Base-by-base conservation (phyloP, 495 filamentous ascomycete species). In the Neurospora sp. region DNA sequence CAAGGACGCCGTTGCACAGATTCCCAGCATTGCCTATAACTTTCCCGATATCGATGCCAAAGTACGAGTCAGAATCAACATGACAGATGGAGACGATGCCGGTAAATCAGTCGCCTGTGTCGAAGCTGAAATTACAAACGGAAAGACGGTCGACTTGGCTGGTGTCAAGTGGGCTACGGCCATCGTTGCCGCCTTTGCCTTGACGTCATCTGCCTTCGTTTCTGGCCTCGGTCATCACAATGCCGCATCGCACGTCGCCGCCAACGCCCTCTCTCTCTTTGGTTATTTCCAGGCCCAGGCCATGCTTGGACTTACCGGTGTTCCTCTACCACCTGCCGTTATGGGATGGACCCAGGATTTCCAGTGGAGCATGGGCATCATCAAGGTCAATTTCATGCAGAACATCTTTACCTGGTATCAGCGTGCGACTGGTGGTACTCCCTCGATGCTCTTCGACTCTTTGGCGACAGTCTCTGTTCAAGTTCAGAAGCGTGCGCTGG, bases 341-440 rank as follows among this genome's bases (percentile, higher is more conserved):
- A 88, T 91, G 80, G 87, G 94, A 0, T 99, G 96, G 96, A 98
- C 96, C 5, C 95, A 98, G 84, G 96, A 98, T 80, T 98, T 98
- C 86, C 92, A 97, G 82, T 99, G 96, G 96, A 95, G 90, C 80
- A 96, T 99, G 94, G 96, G 96, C 78, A 95, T 99, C 78, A 96
- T 99, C 76, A 87, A 87, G 72, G 85, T 99, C 71, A 86, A 86
- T 40, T 99, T 97, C 81, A 87, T 98, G 82, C 93, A 99, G 80
- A 83, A 86, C 38, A 92, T 98, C 73, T 91, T 93, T 71, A 97
- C 94, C 61, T 99, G 96, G 96, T 99, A 98, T 79, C 96, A 97
- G 81, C 91, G 94, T 41, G 87, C 96, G 10, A 99, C 96, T 9
- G 96, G 96, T 45, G 96, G 96, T 71, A 94, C 89, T 17, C 93